These are phyloP conservation scores for Pleurozium schreberi DNA, from an alignment of 225 moss, liverwort and hornwort species.

Conservation along the genomic window DNA sequence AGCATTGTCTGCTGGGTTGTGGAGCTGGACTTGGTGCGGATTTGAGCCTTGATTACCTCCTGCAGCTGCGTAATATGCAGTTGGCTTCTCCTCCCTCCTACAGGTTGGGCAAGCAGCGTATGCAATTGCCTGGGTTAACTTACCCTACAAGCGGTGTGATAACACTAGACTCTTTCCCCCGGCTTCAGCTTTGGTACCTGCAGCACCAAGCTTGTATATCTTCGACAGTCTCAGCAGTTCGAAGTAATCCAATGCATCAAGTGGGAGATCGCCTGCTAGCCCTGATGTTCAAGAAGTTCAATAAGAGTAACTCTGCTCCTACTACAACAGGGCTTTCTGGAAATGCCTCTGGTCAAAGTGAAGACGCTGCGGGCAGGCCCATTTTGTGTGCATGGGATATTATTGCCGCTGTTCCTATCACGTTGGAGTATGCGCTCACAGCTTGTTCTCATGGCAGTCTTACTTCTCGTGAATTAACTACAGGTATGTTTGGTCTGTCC, in stretches of 20 bases:
- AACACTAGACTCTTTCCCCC: conserved; percentile 74
- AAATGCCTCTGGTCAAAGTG: conserved; percentile 34
- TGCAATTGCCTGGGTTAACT: conserved; percentile 48
- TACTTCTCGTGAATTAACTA: conserved; percentile 80
- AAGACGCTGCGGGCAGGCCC: conserved; percentile 57
- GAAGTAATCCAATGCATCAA: conserved; percentile 67
- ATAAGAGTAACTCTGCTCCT: conserved; percentile 23
- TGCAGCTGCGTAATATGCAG: conserved; percentile 80
- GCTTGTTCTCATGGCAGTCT: conserved; percentile 81
- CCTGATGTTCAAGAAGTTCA: conserved; percentile 83
- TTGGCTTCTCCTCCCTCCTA: conserved; percentile 25
- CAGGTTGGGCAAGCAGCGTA: conserved; percentile 47
- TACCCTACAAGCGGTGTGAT: conserved; percentile 37
- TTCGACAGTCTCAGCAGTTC: conserved; percentile 61
- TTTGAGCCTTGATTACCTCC: conserved; percentile 81
- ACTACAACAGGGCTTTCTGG: conserved; percentile 29
- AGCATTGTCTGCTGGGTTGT: conserved; percentile 86
- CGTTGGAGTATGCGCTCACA: conserved; percentile 78
- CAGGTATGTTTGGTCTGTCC: conserved; percentile 34
- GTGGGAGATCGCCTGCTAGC: conserved; percentile 78
- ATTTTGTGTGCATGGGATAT: conserved; percentile 81
- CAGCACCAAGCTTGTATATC: conserved; percentile 98
- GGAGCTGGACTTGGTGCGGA: conserved; percentile 93
- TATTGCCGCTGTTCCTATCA: conserved; percentile 72
- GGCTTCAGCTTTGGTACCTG: conserved; percentile 80